Base-by-base conservation (phyloP, 163 green algal species). In the Scenedesmus sp. region DNA sequence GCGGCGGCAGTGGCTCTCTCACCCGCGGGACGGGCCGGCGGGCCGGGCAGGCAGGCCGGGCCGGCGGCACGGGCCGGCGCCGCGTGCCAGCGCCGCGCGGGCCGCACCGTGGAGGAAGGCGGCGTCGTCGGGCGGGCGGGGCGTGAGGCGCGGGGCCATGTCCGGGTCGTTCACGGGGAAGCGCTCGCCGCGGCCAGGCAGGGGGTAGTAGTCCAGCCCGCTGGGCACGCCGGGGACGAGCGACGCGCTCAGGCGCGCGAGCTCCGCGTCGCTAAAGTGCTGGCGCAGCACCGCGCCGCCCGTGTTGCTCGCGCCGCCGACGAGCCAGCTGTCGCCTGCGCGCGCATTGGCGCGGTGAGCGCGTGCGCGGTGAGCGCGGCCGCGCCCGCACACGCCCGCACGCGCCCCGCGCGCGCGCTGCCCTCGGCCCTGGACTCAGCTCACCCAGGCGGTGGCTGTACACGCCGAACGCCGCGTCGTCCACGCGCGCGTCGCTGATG, bases 381-480 rank as follows among this genome's bases (percentile, higher is more conserved):
- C n/a, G n/a, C n/a, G 54, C 54, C 54, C 15, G 13, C 17, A 56
- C 14, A 56, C 47, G 47, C 15, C 47, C 17, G 47, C 15, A 56
- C 17, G 47, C 47, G 17, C 15, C 47, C 47, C 47, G 15, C 47
- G 14, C 17, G 47, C 47, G 17, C 17, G 47, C 47, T 56, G 17
- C 17, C 15, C 47, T 56, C 17, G 47, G n/a, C n/a, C n/a, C n/a
- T 17, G 17, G 14, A 56, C 47, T 17, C 28, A 11, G 62, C 82
- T 57, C 72, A 92, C 87, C 90, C 48, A 98, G 81, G 0, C 93
- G 81, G 87, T 99, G 95, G 75, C 87, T 95, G 91, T 99, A 99
- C 9, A 99, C 72, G 26, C 95, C 95, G 53, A 91, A 94, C 2
- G 78, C 79, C 18, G 89, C 88, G 51, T 97, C 91, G 67, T 99